Base-by-base conservation (phyloP, 2,329 filamentous ascomycete species). In the Saccharata proteae region DNA sequence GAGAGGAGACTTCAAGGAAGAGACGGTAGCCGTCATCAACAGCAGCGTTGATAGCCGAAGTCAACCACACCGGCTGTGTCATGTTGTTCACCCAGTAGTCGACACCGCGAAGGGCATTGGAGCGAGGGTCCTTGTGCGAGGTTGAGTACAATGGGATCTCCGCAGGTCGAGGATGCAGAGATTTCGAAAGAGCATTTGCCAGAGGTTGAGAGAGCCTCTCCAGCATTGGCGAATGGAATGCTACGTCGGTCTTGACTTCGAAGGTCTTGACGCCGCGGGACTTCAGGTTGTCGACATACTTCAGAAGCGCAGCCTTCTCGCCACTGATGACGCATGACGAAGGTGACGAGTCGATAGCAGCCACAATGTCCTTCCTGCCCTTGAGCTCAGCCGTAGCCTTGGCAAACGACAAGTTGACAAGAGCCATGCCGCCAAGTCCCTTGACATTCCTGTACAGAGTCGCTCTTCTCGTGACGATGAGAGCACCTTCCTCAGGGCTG, bases 1-100 rank as follows among this genome's bases (percentile, higher is more conserved):
- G 60, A 4, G 40, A 46, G 0, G 59, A 61, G 0, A 62, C 48
- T 36, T 64, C 60, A 3, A 63, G 23, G 39, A 63, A 62, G 2
- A 57, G 12, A 4, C 52, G 40, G 29, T 48, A 51, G 2, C 55
- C 57, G 32, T 63, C 60, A 1, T 55, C 45, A 1, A 47, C 44
- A 1, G 55, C 54, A 9, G 49, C 48, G 10, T 44, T 36, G 4
- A 63, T 44, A 2, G 60, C 54, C 7, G 43, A 38, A 1, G 45
- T 52, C 5, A 64, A 48, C 21, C 42, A 43, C 3, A 58, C 59
- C 6, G 53, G 56, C 3, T 42, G 42, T 5, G 59, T 34, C 50
- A 59, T 59, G 37, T 62, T 62, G n/a, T 45, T 38, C 3, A 46
- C 38, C 57, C 58, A 61, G 38, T 61, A 61, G 3, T 42, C 40